These are phyloP conservation scores for Anthostomella pinea DNA, from an alignment of 2,329 filamentous ascomycete species.

Conservation along the genomic window DNA sequence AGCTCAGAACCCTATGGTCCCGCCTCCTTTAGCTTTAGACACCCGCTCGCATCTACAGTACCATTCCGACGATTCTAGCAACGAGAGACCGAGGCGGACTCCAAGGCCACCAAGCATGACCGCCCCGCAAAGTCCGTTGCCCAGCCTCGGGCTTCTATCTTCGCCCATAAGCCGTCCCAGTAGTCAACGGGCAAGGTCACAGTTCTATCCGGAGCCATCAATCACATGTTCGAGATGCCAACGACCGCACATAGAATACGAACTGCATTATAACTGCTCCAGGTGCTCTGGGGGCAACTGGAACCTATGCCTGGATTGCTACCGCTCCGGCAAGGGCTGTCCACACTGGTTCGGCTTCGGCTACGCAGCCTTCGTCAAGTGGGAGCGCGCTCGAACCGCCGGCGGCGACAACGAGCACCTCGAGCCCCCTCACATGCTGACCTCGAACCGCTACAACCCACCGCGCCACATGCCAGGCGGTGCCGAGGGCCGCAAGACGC, in stretches of 20 bases:
- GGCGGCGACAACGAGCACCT: constrained; percentile 34
- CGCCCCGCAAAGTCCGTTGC: constrained; percentile 32
- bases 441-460: constrained; percentile 53
- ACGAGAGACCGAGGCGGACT: constrained; percentile 21
- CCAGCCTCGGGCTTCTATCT: constrained; percentile 30
- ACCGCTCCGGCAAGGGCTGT: constrained; percentile 73
- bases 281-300: constrained; percentile 69
- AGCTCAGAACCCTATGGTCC: constrained; percentile 10
- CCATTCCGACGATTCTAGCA: constrained; percentile 19
- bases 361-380: constrained; percentile 64
- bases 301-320: constrained; percentile 80
- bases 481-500: constrained; percentile 52
- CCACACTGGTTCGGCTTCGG: constrained; percentile 88
- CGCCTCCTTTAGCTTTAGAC: constrained; percentile 15
- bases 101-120: constrained; percentile 40
- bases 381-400: constrained; percentile 52
- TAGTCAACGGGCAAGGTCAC: constrained; percentile 42
- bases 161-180: constrained; percentile 27
- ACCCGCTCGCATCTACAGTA: constrained; percentile 9
- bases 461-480: constrained; percentile 49
- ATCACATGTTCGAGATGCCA: constrained; percentile 71
- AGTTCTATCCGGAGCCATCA: constrained; percentile 66
- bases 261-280: constrained; percentile 79
- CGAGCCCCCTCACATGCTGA: constrained; percentile 56
- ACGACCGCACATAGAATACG: constrained; percentile 73